A percentile compares a stretch with the other conserved stretches of the same genome.
Conservation (phyloP, 352 stramenopile genomes). For the Bremia lactucae region DNA sequence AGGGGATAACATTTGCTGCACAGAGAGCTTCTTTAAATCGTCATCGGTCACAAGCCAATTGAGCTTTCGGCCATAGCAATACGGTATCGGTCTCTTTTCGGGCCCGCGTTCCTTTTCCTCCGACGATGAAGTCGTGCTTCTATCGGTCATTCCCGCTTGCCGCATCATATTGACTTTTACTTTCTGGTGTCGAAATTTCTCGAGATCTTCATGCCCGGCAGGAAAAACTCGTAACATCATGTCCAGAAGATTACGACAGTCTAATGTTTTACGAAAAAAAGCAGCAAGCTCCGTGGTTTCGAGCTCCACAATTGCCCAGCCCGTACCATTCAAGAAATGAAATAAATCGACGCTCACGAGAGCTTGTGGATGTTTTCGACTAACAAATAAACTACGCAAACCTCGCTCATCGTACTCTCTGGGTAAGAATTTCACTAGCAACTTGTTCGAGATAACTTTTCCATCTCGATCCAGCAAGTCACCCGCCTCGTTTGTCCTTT, state of each 20-base stretch:
- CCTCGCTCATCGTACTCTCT: conserved; percentile 31
- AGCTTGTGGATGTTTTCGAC: conserved; percentile 22
- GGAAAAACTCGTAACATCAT: conserved; percentile 46
- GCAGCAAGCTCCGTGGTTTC: conserved; percentile 31
- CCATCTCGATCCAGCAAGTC: conserved; percentile 37
- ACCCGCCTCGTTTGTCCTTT: conserved; percentile 19
- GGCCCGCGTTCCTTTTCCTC: conserved; percentile 14
- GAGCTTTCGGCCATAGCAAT: conserved; percentile 61
- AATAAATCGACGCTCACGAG: conserved; percentile 54
- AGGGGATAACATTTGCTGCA: conserved; percentile 51
- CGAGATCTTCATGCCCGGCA: conserved; percentile 44
- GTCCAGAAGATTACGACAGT: conserved; percentile 40
- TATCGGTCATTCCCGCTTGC: conserved; percentile 14
- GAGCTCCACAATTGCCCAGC: conserved; percentile 71
- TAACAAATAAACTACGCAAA: conserved; percentile 40
- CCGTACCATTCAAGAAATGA: conserved; percentile 54
- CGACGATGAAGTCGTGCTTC: conserved; percentile 7
- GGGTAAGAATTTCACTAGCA: conserved; percentile 61
- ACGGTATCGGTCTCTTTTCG: conserved; percentile 16
- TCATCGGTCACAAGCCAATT: conserved; percentile 65
- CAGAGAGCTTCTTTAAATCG: conserved; percentile 40
- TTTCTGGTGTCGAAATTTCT: conserved; percentile 43
- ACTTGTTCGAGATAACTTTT: conserved; percentile 41
- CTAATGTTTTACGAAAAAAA: conserved; percentile 42
- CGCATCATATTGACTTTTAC: conserved; percentile 34